Evolutionary conservation across 2,329 filamentous ascomycete species (phyloP).

Genomic region (Lasiodiplodia citricola): DNA sequence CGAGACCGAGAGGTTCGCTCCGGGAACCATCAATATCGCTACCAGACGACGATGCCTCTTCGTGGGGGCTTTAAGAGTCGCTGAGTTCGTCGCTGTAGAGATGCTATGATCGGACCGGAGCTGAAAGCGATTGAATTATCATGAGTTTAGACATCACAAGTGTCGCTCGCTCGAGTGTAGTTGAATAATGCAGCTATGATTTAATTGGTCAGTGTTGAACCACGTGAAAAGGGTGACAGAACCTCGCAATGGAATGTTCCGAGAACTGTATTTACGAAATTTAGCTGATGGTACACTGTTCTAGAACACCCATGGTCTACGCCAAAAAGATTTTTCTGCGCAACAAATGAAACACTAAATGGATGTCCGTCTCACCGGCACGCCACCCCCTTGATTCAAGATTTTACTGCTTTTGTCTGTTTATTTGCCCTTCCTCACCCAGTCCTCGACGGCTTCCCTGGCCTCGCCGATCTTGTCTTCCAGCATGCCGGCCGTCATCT

Average conservation of each 20-base stretch:
- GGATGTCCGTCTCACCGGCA: constrained; percentile 1
- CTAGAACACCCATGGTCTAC: constrained; percentile 22
- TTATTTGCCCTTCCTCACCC: constrained; percentile 89
- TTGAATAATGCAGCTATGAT: neutral
- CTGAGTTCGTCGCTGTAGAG: too few relatives aligned
- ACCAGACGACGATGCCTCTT: too few relatives aligned
- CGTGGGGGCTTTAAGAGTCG: too few relatives aligned
- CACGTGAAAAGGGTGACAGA: neutral
- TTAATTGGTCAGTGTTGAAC: neutral
- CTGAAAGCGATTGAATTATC: too few relatives aligned
- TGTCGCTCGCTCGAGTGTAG: neutral
- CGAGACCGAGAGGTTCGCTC: too few relatives aligned
- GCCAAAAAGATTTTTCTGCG: constrained; percentile 11
- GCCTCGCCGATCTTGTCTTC: constrained; percentile 80
- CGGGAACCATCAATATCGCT: too few relatives aligned
- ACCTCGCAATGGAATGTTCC: constrained; percentile 8
- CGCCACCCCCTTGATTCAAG: neutral
- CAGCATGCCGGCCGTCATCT: constrained; percentile 72
- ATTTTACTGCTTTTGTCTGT: constrained; percentile 2
- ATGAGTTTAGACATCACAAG: too few relatives aligned
- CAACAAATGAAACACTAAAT: constrained; percentile 15
- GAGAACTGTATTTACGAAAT: constrained; percentile 24
- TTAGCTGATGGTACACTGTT: constrained; percentile 23
- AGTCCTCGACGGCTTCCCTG: constrained; percentile 79
- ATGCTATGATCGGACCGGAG: too few relatives aligned